Conservation (phyloP, 164 flowering plant species). For the Umbilicus rupestris region DNA sequence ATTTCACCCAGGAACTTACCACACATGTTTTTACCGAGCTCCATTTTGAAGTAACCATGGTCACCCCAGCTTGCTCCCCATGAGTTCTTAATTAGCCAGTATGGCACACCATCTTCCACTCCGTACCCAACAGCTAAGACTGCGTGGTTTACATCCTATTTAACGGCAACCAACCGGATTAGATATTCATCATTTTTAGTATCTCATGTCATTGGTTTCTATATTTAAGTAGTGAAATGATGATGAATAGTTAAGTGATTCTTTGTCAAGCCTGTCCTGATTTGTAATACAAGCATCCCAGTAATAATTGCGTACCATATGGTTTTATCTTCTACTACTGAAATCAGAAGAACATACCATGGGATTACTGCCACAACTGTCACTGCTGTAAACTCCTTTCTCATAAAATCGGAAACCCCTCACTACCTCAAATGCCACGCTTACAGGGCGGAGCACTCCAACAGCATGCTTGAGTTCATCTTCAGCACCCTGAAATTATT, state of each 20-base stretch:
- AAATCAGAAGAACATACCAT: constrained; percentile 44
- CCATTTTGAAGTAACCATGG: constrained; percentile 94
- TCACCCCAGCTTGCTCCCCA: constrained; percentile 92
- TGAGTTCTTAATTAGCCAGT: constrained; percentile 96
- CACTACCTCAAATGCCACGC: constrained; percentile 85
- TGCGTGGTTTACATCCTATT: constrained; percentile 99
- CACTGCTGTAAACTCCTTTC: constrained; percentile 80
- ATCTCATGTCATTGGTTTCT: no score
- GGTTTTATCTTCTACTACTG: not conserved
- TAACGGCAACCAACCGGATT: constrained; percentile 5
- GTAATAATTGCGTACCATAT: not conserved
- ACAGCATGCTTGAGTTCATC: constrained; percentile 94
- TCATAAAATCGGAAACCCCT: constrained; percentile 55
- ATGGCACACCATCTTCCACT: constrained; percentile 67
- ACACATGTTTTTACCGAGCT: constrained; percentile 98
- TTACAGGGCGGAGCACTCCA: constrained; percentile 74
- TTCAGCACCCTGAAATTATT: constrained; percentile 75
- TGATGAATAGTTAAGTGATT: not conserved
- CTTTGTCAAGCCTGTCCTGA: not conserved
- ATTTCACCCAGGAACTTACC: constrained; percentile 41
- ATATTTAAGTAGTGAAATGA: no score
- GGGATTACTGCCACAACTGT: constrained; percentile 59
- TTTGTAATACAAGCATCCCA: not conserved
- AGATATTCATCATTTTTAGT: not conserved
- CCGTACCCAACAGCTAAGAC: constrained; percentile 97